Evolutionary conservation across 495 filamentous ascomycete genomes (phyloP), one percentile per base, ranked within the genome.

Genomic region (Sordaria brevicollis): DNA sequence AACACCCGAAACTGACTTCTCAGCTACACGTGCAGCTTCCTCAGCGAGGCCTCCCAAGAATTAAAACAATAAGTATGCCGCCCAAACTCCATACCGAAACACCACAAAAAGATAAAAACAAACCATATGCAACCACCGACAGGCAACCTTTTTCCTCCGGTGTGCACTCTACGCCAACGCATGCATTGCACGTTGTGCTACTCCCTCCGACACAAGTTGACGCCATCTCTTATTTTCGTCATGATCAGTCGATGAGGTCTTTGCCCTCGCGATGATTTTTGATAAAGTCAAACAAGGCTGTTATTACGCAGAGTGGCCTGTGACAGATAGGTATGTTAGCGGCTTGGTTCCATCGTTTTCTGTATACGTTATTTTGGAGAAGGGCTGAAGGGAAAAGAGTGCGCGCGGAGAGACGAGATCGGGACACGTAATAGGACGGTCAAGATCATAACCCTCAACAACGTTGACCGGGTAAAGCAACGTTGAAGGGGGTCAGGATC

Each of bases 191-290:
- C 41, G n/a, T 49, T 49, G 41, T 49, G 19, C 19, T 49, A 4
- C 41, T 49, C 41, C 41, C 19, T 49, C 2, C 41, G n/a, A 19
- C 41, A 49, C 21, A 8, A 43, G 3, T 4, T 43, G n/a, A 49
- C 3, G n/a, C n/a, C n/a, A 25, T 5, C 43, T 5, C 19, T 10
- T 25, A 9, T 19, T 10, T 39, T 5, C 17, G 31, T 8, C 17
- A n/a, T 0, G 2, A 17, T 70, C 67, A 78, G 35, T 78, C 76
- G 10, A 78, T 71, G 10, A 78, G 71, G 38, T 77, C 75, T 66
- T 71, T 65, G 36, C 76, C 76, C 57, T 78, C 76, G 9, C 72
- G 68, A 37, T 76, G 68, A 68, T 75, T 78, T 35, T 78, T 78
- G 33, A 76, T 57, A n/a, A 70, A 70, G 67, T 78, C 76, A 21